Conservation (phyloP, 495 filamentous ascomycete genomes). For the Neurospora sublineolata region DNA sequence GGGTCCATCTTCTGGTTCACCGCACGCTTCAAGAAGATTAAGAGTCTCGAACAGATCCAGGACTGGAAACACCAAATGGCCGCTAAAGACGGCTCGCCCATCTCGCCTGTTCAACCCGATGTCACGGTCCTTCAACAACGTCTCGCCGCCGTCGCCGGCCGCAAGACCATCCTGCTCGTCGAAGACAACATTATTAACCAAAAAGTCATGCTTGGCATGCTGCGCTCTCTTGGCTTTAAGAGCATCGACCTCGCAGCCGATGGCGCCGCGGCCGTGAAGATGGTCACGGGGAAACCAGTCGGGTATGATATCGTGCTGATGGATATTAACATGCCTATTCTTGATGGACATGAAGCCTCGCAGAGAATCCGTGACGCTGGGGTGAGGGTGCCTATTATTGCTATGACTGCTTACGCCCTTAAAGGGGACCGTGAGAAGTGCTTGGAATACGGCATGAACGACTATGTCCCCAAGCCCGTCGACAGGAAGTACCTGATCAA, state of each 20-base stretch:
- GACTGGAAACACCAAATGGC: slow-evolving; percentile 11
- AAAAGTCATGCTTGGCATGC: slow-evolving; percentile 48
- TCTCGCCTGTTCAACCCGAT: slow-evolving; percentile 8
- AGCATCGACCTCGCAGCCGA: slow-evolving; percentile 43
- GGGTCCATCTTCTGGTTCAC: slow-evolving; percentile 53
- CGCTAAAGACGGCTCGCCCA: slow-evolving; percentile 1
- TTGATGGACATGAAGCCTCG: slow-evolving; percentile 34
- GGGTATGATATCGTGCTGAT: slow-evolving; percentile 45
- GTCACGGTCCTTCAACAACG: slow-evolving; percentile 8
- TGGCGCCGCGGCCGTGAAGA: slow-evolving; percentile 44
- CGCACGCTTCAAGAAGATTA: slow-evolving; percentile 36
- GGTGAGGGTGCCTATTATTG: slow-evolving; percentile 45
- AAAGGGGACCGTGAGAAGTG: slow-evolving; percentile 49
- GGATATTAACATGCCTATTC: slow-evolving; percentile 42
- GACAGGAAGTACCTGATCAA: slow-evolving; percentile 32
- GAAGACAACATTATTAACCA: slow-evolving; percentile 56
- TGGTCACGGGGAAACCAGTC: slow-evolving; percentile 38
- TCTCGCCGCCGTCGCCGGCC: slow-evolving; percentile 10
- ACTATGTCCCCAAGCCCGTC: slow-evolving; percentile 51
- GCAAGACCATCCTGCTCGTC: slow-evolving; percentile 42
- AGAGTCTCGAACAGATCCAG: slow-evolving; percentile 19
- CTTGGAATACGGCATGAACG: slow-evolving; percentile 50
- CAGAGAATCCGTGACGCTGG: slow-evolving; percentile 24
- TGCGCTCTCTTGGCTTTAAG: slow-evolving; percentile 42
- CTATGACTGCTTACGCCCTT: slow-evolving; percentile 53